These are phyloP conservation scores for Pythium phragmitis DNA, from an alignment of 352 stramenopile species.

Conservation along the genomic window DNA sequence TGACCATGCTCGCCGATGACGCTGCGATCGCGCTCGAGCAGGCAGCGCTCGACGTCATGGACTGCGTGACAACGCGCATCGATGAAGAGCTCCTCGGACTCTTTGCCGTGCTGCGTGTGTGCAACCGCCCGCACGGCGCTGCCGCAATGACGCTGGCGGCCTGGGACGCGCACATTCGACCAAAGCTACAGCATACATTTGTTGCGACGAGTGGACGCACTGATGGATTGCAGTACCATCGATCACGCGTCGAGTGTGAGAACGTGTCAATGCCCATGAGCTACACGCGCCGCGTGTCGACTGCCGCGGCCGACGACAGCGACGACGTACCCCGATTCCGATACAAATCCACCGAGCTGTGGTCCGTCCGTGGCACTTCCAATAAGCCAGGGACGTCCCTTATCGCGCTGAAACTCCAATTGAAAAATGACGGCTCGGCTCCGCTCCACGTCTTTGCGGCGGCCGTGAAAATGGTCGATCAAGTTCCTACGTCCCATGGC, in stretches of 20 bases:
- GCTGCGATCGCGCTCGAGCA: neutral
- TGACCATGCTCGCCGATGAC: conserved; percentile 11
- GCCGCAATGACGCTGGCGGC: neutral
- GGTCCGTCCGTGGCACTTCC: conserved; percentile 2
- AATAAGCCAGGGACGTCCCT: neutral
- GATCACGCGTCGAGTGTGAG: conserved; percentile 3
- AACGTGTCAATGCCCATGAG: conserved; percentile 16
- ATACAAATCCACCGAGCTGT: conserved; percentile 23
- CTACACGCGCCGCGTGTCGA: conserved; percentile 4
- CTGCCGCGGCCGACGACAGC: neutral
- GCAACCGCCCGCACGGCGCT: neutral
- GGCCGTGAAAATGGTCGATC: conserved; percentile 21
- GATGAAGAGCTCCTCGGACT: conserved; percentile 23
- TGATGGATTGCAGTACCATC: conserved; percentile 14
- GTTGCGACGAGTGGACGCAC: neutral
- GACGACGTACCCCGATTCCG: conserved; percentile 19
- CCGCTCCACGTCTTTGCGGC: conserved; percentile 27
- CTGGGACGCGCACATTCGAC: conserved; percentile 16
- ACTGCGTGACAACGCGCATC: conserved; percentile 28
- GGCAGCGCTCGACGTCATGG: conserved; percentile 4
- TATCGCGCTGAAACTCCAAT: conserved; percentile 17
- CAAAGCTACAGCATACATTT: conserved; percentile 8
- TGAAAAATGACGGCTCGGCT: conserved; percentile 22
- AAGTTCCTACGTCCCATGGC: neutral
- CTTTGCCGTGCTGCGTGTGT: conserved; percentile 20